A percentile compares a stretch with the other conserved stretches of the same genome.
Conservation (phyloP, 2,329 filamentous ascomycete genomes). For the Fusarium oligoseptatum region DNA sequence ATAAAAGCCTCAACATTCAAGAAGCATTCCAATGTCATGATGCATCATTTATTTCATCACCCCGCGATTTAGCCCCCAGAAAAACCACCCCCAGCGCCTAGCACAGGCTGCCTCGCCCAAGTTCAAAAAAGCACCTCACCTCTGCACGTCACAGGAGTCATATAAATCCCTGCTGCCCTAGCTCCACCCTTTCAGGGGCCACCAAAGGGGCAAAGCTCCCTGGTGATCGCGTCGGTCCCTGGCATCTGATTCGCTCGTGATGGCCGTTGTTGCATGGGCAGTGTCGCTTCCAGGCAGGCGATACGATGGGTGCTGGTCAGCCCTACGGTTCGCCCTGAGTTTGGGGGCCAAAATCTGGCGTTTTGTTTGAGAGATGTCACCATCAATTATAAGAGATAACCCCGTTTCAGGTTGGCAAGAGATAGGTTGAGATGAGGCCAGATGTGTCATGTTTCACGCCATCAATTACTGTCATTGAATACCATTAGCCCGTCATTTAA, state of each 20-base stretch:
- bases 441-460: neutral
- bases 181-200: slow-evolving; percentile 28
- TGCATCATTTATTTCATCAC: neutral
- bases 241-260: slow-evolving; percentile 49
- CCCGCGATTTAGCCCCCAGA: slow-evolving; percentile 1
- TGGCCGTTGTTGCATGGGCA: slow-evolving; percentile 48
- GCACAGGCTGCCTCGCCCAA: slow-evolving; percentile 29
- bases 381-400: neutral
- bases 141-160: slow-evolving; percentile 32
- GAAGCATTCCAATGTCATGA: neutral
- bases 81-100: neutral
- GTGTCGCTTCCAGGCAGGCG: slow-evolving; percentile 46
- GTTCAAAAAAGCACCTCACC: neutral
- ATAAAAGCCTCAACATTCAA: neutral
- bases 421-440: neutral
- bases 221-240: slow-evolving; percentile 21
- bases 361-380: neutral
- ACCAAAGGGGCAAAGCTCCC: slow-evolving; percentile 16
- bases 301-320: slow-evolving; percentile 36
- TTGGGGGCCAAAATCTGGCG: neutral
- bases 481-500: neutral
- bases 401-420: neutral
- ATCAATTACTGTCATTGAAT: neutral
- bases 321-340: slow-evolving; percentile 37
- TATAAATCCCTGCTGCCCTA: neutral